Percentiles rank a stretch among this genome's conserved stretches.
Conservation (phyloP, 1,139 yeast genomes). For the Pichia sp. region DNA sequence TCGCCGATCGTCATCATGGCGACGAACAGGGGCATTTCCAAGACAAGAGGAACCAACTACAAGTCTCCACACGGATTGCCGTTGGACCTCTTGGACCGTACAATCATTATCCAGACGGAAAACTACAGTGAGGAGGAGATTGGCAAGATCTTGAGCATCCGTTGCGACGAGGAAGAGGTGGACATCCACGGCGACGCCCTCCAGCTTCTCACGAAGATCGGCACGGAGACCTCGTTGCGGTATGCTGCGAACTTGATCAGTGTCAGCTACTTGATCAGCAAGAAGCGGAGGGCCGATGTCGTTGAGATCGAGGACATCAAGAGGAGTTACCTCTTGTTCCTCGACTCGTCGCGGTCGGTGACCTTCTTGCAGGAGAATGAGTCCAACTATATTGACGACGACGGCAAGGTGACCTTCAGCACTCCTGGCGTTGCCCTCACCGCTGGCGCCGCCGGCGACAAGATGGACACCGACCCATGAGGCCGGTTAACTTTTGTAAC, state of each 20-base stretch:
- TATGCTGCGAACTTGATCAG: slow-evolving; percentile 90
- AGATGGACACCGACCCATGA: slow-evolving; percentile 14
- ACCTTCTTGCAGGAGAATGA: slow-evolving; percentile 68
- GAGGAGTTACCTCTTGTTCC: slow-evolving; percentile 79
- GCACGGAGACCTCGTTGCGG: slow-evolving; percentile 86
- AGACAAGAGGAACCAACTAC: slow-evolving; percentile 89
- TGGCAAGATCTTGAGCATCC: slow-evolving; percentile 75
- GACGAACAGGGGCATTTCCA: slow-evolving; percentile 90
- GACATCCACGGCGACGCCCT: slow-evolving; percentile 81
- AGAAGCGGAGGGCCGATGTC: slow-evolving; percentile 65
- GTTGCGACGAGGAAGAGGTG: slow-evolving; percentile 96
- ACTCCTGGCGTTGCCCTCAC: not conserved
- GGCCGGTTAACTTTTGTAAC: not conserved
- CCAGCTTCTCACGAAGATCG: slow-evolving; percentile 86
- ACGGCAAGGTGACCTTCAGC: slow-evolving; percentile 50
- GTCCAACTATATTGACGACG: slow-evolving; percentile 66
- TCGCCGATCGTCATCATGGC: slow-evolving; percentile 99
- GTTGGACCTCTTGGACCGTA: slow-evolving; percentile 86
- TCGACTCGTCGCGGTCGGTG: slow-evolving; percentile 86
- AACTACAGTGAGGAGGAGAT: slow-evolving; percentile 79
- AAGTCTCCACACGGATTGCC: slow-evolving; percentile 97
- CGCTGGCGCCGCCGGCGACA: not conserved
- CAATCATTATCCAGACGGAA: slow-evolving; percentile 85
- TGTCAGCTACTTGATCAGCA: slow-evolving; percentile 80
- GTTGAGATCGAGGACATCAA: slow-evolving; percentile 85